Evolutionary conservation across 352 stramenopile genomes (phyloP).

Genomic region (Pseudoperonospora humuli): DNA sequence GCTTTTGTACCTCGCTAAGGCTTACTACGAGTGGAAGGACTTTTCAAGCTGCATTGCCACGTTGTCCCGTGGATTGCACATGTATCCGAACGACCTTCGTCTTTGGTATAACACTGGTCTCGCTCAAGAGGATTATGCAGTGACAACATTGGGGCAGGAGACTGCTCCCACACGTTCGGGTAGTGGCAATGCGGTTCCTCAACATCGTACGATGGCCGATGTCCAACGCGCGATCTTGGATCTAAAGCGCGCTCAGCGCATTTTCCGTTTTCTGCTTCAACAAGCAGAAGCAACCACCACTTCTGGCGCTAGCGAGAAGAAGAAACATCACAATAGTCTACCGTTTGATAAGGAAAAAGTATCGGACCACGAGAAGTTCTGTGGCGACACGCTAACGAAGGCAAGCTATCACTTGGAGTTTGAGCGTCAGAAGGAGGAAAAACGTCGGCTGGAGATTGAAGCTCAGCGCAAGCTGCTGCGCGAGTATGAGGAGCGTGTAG

Average conservation of each 20-base stretch:
- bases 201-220: constrained; percentile 78
- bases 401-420: constrained; percentile 87
- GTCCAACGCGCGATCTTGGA: constrained; percentile 85
- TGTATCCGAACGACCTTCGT: constrained; percentile 69
- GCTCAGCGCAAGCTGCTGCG: constrained; percentile 69
- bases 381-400: constrained; percentile 77
- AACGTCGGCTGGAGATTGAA: constrained; percentile 75
- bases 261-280: constrained; percentile 76
- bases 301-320: constrained; percentile 28
- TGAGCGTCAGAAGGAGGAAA: constrained; percentile 81
- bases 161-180: constrained; percentile 34
- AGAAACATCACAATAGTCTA: constrained; percentile 51
- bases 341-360: constrained; percentile 85
- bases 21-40: constrained; percentile 86
- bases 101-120: constrained; percentile 85
- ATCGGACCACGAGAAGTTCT: constrained; percentile 83
- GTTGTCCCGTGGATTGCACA: constrained; percentile 68
- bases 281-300: constrained; percentile 38
- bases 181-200: constrained; percentile 24
- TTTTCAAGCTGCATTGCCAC: constrained; percentile 83
- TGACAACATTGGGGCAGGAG: constrained; percentile 73
- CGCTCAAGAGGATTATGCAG: constrained; percentile 82
- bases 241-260: constrained; percentile 74
- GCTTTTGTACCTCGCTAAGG: constrained; percentile 79
- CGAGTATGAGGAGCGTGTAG: constrained; percentile 75